A percentile compares a stretch with the other conserved stretches of the same genome.
Conservation (phyloP, 805 yeast species). For the Saturnispora galanensis region DNA sequence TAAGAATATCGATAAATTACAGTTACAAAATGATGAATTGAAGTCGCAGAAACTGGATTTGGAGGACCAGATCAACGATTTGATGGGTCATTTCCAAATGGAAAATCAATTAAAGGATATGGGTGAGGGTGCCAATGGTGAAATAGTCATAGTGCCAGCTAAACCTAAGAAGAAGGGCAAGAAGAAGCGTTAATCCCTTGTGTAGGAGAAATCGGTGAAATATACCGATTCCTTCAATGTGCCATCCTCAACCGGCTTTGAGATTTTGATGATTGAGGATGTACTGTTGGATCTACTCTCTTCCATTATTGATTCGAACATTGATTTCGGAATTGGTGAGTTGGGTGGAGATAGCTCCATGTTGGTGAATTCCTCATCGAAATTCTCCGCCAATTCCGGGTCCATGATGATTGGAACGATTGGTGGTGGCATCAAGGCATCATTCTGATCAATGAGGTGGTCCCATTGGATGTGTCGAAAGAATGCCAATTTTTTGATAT, state of each 20-base stretch:
- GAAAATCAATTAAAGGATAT: constrained; percentile 65
- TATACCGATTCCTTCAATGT: constrained; percentile 24
- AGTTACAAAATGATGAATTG: constrained; percentile 26
- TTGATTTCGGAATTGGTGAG: constrained; percentile 22
- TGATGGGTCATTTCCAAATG: constrained; percentile 72
- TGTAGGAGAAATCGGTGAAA: constrained; percentile 26
- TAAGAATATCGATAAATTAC: constrained; percentile 30
- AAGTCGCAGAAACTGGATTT: constrained; percentile 37
- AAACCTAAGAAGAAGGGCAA: background rate
- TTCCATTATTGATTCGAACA: constrained; percentile 20
- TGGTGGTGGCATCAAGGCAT: constrained; percentile 61
- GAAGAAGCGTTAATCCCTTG: constrained; percentile 15
- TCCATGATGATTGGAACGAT: constrained; percentile 75
- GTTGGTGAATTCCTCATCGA: constrained; percentile 68
- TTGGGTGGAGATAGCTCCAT: constrained; percentile 42
- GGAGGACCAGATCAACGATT: constrained; percentile 57
- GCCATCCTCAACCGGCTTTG: constrained; percentile 20
- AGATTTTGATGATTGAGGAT: constrained; percentile 25
- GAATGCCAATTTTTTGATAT: constrained; percentile 56
- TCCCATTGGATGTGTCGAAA: constrained; percentile 73
- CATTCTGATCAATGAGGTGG: constrained; percentile 39
- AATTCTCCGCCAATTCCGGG: constrained; percentile 77
- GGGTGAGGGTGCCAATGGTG: constrained; percentile 63
- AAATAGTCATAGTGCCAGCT: constrained; percentile 35
- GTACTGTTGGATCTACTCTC: constrained; percentile 26